Evolutionary conservation across 1,139 yeast genomes (phyloP).

Genomic region (Oligophagozyma castellii): DNA sequence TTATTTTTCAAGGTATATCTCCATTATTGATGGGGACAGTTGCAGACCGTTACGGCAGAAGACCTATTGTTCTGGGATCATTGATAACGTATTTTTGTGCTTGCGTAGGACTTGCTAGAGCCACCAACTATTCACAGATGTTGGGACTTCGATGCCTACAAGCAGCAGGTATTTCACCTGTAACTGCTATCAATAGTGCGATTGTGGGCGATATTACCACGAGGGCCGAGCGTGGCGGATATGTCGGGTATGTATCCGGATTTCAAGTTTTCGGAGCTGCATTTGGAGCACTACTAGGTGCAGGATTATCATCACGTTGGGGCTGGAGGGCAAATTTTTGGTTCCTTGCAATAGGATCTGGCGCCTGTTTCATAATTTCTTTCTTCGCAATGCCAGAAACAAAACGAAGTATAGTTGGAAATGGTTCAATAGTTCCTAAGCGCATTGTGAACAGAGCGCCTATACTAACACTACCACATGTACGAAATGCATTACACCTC

Average conservation of each 20-base stretch:
- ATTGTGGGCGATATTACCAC: conserved; percentile 56
- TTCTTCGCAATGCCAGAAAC: conserved; percentile 55
- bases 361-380: conserved; percentile 28
- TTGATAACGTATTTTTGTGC: conserved; percentile 39
- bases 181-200: conserved; percentile 54
- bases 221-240: conserved; percentile 48
- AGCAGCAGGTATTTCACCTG: conserved; percentile 58
- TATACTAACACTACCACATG: conserved; percentile 18
- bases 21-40: conserved; percentile 53
- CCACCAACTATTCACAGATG: conserved; percentile 32
- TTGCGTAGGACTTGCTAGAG: conserved; percentile 46
- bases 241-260: conserved; percentile 49
- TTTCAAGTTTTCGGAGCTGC: conserved; percentile 60
- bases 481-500: conserved; percentile 18
- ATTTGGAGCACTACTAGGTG: conserved; percentile 65
- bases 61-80: conserved; percentile 47
- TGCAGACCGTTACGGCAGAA: conserved; percentile 57
- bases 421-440: conserved; percentile 41
- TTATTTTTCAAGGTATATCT: conserved; percentile 54
- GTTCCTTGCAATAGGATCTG: conserved; percentile 52
- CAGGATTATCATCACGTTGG: conserved; percentile 43
- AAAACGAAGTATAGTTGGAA: conserved; percentile 52
- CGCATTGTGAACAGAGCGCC: conserved; percentile 32
- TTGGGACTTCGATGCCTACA: conserved; percentile 50
- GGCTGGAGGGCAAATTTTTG: conserved; percentile 71